Percentiles rank a stretch among this genome's conserved stretches.
phyloP scores from a whole-genome alignment of 208 protist species.

The Trichomonas gallinae region DNA sequence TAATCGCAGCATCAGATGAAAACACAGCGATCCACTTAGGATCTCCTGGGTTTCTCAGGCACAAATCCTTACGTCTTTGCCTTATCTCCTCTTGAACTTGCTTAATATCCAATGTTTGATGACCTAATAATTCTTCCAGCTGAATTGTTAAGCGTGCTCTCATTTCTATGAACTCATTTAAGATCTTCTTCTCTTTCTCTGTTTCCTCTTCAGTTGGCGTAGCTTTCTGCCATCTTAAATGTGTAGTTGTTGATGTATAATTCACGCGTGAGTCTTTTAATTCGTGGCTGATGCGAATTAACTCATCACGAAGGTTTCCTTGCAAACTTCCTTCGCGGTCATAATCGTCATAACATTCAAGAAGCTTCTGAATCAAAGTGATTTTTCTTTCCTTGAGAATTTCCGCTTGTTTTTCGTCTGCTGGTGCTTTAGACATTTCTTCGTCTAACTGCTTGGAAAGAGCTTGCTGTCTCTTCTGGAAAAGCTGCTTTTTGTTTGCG shows the following conservation, averaged over 20 bases:
- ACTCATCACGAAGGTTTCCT: neutral
- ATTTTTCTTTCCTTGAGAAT: neutral
- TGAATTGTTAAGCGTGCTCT: neutral
- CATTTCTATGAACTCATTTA: neutral
- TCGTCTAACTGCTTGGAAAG: neutral
- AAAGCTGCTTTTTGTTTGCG: neutral
- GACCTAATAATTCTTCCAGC: neutral
- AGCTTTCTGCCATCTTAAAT: neutral
- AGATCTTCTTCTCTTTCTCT: neutral
- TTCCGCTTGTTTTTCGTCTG: too few relatives aligned
- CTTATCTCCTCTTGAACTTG: neutral
- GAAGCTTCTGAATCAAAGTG: neutral
- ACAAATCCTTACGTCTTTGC: neutral
- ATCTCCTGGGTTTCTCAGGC: neutral
- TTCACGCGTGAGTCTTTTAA: neutral
- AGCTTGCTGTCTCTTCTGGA: neutral
- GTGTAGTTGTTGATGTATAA: neutral
- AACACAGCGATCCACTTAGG: neutral
- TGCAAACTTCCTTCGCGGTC: neutral
- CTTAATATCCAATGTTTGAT: neutral
- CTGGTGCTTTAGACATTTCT: neutral
- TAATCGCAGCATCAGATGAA: neutral
- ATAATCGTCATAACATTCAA: neutral
- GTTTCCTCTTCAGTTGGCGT: neutral
- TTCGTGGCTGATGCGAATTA: neutral